Evolutionary conservation across 2,329 filamentous ascomycete species (phyloP), one percentile per base, ranked within the genome.

Genomic region (Colletotrichum sp.): DNA sequence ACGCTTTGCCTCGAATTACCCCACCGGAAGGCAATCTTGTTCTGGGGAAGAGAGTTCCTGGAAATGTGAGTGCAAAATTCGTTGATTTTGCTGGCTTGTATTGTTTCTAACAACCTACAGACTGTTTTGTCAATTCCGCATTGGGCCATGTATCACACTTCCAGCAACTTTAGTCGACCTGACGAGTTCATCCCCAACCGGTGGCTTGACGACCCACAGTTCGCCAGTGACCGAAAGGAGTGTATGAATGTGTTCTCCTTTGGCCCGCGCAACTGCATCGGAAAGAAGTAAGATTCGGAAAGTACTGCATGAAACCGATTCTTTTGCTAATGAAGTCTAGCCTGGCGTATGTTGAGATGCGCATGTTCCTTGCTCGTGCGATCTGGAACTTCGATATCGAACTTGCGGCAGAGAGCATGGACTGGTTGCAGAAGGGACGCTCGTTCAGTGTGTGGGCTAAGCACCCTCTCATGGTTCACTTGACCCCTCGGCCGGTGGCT

Each of bases 211-310:
- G 63, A 66, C 26, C 34, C 63, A n/a, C n/a, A 39, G 6, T 66
- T 66, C 30, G 63, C 63, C 7, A n/a, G 21, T 26, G 63, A 91
- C 76, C 84, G 82, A 32, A 81, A 82, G 52, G 85, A 86, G 1
- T 84, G 83, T 5, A 82, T 88, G 72, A 86, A 89, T 79, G 86
- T 88, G 2, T 90, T 90, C 75, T 84, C 85, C 8, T 61, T 87
- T 5, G 88, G 89, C 0, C 85, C 88, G 7, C 81, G 88, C 3
- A 88, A 88, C 59, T 90, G 88, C 72, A 83, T 90, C 28, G 89
- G 88, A 2, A 83, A 83, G 74, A 89, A 89, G 86, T 87, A 81
- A 80, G 86, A 82, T 1, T 5, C 16, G n/a, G 6, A 43, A 48
- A 15, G 18, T 48, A 6, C 2, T 8, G 34, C 7, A 7, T 66